Conservation (phyloP, 1,284 basidiomycete genomes). For the Heterobasidion annosum region DNA sequence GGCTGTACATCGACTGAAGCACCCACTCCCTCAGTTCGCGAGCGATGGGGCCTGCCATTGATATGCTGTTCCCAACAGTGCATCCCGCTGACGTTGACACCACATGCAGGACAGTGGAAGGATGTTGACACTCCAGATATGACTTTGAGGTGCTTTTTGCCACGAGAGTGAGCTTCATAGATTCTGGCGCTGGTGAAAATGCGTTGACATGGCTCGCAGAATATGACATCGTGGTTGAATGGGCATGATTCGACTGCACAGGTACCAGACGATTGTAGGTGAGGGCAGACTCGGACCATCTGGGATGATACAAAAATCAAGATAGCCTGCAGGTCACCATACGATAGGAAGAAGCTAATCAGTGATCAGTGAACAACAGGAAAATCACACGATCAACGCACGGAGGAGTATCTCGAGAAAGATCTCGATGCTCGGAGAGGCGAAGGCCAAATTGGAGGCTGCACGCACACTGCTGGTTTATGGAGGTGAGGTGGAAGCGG, state of each 20-base stretch:
- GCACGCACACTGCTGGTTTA: no score
- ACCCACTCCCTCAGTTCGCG: slow-evolving; percentile 12
- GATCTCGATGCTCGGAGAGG: no score
- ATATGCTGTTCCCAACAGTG: slow-evolving; percentile 22
- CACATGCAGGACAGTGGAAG: slow-evolving; percentile 23
- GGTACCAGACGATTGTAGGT: slow-evolving; percentile 22
- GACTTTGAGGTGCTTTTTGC: slow-evolving; percentile 11
- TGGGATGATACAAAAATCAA: no score
- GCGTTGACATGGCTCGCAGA: slow-evolving; percentile 28
- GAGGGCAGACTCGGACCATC: slow-evolving; percentile 18
- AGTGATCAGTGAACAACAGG: no score
- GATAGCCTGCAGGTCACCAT: no score
- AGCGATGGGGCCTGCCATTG: slow-evolving; percentile 16
- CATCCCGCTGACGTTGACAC: slow-evolving; percentile 15
- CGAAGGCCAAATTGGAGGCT: no score
- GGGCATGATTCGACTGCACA: slow-evolving; percentile 23
- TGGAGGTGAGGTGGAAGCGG: no score
- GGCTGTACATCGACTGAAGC: slow-evolving; percentile 18
- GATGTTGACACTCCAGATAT: slow-evolving; percentile 6
- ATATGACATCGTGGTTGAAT: slow-evolving; percentile 24
- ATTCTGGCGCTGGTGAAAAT: slow-evolving; percentile 17
- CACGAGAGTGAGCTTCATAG: slow-evolving; percentile 20
- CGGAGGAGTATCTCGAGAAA: no score
- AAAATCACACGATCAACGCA: no score
- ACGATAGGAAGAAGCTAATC: no score